A percentile compares a stretch with the other conserved stretches of the same genome.
These are phyloP conservation scores for Tulasnella sp. DNA, from an alignment of 768 basidiomycete species.

Conservation along the genomic window DNA sequence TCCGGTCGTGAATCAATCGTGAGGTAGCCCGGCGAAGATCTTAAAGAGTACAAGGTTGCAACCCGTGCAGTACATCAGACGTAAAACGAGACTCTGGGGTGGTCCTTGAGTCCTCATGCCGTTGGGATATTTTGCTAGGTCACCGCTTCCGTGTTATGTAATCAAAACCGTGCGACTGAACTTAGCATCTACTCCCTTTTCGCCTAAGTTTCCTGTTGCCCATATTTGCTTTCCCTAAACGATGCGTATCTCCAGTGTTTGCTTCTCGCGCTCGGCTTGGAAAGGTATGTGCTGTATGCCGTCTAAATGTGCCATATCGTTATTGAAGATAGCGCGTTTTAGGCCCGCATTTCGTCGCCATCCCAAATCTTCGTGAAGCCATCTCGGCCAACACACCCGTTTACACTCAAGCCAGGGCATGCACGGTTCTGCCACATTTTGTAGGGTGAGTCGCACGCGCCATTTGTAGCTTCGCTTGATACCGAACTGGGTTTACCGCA, in stretches of 20 bases:
- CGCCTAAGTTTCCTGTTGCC: background rate
- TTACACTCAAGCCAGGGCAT: constrained; percentile 76
- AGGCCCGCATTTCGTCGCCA: constrained; percentile 95
- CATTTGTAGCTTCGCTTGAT: background rate
- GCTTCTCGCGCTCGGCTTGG: constrained; percentile 34
- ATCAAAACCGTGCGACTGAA: background rate
- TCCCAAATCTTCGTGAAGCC: constrained; percentile 78
- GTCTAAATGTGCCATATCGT: background rate
- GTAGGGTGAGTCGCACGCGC: constrained; percentile 62
- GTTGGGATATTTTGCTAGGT: no score
- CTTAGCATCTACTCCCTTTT: background rate
- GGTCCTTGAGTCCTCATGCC: no score
- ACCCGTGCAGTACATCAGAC: background rate
- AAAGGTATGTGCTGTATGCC: constrained; percentile 32
- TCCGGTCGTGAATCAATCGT: background rate
- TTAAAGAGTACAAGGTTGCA: background rate
- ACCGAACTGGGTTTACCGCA: constrained; percentile 29
- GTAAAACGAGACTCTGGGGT: no score
- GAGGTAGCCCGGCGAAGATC: no score
- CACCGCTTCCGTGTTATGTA: background rate
- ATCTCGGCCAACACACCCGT: constrained; percentile 76
- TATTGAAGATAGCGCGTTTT: background rate
- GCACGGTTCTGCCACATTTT: constrained; percentile 91
- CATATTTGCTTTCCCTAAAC: background rate
- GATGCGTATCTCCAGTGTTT: constrained; percentile 5